A percentile compares a stretch with the other conserved stretches of the same genome.
Conservation (phyloP, 2,329 filamentous ascomycete genomes). For the Venturia effusa region DNA sequence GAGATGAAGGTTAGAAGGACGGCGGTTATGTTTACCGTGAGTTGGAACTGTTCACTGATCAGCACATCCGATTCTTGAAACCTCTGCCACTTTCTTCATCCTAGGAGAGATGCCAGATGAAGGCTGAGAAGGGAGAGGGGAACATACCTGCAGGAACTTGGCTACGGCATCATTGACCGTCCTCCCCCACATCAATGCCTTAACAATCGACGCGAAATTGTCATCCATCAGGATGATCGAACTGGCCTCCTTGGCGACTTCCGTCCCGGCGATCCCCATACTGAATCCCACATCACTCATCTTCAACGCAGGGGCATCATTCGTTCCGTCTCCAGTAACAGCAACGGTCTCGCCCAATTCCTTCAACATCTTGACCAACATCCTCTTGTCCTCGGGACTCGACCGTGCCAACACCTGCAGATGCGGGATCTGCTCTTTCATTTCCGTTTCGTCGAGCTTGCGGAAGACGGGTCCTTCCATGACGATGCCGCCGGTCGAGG, state of each 20-base stretch:
- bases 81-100: too few relatives aligned
- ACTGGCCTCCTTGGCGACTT: constrained; percentile 76
- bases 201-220: constrained; percentile 78
- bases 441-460: constrained; percentile 51
- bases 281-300: constrained; percentile 75
- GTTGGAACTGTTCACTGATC: constrained; percentile 45
- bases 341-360: constrained; percentile 66
- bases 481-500: constrained; percentile 52
- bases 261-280: constrained; percentile 75
- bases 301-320: constrained; percentile 72
- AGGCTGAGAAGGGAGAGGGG: neutral
- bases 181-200: constrained; percentile 66
- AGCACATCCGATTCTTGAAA: neutral
- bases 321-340: constrained; percentile 75
- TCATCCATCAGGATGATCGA: constrained; percentile 82
- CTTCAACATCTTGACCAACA: constrained; percentile 53
- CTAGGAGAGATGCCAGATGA: neutral
- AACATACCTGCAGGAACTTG: constrained; percentile 24
- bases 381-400: constrained; percentile 58
- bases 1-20: constrained; percentile 81
- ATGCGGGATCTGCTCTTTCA: constrained; percentile 46
- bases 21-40: constrained; percentile 85
- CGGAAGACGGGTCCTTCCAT: constrained; percentile 73
- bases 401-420: constrained; percentile 59
- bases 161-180: constrained; percentile 32